phyloP scores from a whole-genome alignment of 1,284 basidiomycete genomes.

The Papiliotrema terrestris region DNA sequence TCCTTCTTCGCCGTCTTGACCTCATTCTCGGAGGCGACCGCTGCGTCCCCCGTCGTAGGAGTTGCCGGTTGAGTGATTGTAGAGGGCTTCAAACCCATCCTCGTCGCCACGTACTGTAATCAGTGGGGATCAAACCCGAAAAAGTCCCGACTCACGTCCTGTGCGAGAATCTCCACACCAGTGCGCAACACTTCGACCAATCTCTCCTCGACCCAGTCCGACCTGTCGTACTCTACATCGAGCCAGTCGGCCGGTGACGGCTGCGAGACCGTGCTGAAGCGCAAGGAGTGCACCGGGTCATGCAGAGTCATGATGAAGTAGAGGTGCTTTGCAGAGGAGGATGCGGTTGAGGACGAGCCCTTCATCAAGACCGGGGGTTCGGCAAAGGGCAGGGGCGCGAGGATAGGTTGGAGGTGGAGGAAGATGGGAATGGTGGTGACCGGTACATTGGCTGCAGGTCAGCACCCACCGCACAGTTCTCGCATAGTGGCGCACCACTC shows the following conservation, averaged over 20 bases:
- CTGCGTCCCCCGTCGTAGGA: neutral
- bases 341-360: conserved; percentile 13
- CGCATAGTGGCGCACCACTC: conserved; percentile 16
- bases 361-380: conserved; percentile 33
- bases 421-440: conserved; percentile 89
- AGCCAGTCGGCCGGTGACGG: conserved; percentile 76
- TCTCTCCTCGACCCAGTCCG: conserved; percentile 92
- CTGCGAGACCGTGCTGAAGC: conserved; percentile 74
- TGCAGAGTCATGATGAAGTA: conserved; percentile 80
- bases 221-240: conserved; percentile 74
- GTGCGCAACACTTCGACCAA: conserved; percentile 78
- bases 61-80: conserved; percentile 5
- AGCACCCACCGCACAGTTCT: neutral
- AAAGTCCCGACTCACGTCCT: conserved; percentile 55
- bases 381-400: conserved; percentile 57
- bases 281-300: conserved; percentile 75
- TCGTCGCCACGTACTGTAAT: conserved; percentile 42
- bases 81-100: conserved; percentile 47
- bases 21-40: neutral
- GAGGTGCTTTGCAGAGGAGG: conserved; percentile 56
- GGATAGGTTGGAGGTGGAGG: conserved; percentile 86
- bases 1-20: neutral
- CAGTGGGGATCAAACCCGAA: neutral
- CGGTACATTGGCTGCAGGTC: conserved; percentile 51
- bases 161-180: conserved; percentile 78